These are phyloP conservation scores for Suhomyces wounanorum DNA, from an alignment of 1,139 yeast species.

Conservation along the genomic window DNA sequence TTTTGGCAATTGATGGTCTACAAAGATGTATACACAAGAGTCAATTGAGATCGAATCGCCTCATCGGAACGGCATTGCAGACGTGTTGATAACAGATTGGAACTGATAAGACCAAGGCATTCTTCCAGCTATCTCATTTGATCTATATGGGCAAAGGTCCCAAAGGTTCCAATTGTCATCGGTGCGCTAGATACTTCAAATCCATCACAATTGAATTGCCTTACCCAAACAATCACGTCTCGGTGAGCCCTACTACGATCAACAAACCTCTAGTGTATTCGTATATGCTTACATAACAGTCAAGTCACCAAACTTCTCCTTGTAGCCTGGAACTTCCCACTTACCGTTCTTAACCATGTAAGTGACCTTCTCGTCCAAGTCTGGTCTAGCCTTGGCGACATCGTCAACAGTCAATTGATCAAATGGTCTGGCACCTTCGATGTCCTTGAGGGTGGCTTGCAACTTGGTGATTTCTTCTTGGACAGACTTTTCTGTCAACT, in stretches of 20 bases:
- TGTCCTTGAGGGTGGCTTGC: slow-evolving; percentile 86
- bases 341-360: slow-evolving; percentile 96
- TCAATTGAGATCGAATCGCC: too few species aligned
- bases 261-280: slow-evolving; percentile 8
- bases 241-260: neutral
- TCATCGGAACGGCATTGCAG: too few species aligned
- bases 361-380: slow-evolving; percentile 91
- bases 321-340: slow-evolving; percentile 98
- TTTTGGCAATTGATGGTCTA: too few species aligned
- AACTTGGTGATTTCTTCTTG: slow-evolving; percentile 82
- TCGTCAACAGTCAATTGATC: slow-evolving; percentile 96
- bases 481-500: slow-evolving; percentile 88
- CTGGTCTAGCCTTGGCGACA: slow-evolving; percentile 93
- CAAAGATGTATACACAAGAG: too few species aligned
- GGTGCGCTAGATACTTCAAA: too few species aligned
- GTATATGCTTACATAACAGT: slow-evolving; percentile 72
- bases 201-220: too few species aligned
- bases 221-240: too few species aligned
- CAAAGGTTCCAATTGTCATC: too few species aligned
- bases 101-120: too few species aligned
- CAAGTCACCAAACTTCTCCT: slow-evolving; percentile 95
- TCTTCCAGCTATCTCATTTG: too few species aligned
- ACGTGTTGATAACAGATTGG: too few species aligned
- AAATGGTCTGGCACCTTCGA: slow-evolving; percentile 96
- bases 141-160: too few species aligned